A percentile compares a stretch with the other conserved stretches of the same genome.
Conservation (phyloP, 805 yeast species). For the Schwanniomyces vanrijiae region DNA sequence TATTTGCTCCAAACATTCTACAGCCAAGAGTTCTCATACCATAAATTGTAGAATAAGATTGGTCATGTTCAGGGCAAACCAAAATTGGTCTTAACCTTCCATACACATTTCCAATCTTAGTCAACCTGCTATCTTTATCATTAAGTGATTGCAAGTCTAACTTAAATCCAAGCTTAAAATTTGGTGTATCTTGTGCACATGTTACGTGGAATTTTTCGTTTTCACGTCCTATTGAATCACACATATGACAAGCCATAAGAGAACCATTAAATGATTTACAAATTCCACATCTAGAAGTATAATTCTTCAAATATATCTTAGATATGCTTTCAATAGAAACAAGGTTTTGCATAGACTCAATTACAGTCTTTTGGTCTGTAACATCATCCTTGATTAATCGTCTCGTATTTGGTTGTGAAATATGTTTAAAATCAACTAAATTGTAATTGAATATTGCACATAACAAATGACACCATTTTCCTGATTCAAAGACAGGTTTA, state of each 20-base stretch:
- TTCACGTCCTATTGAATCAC: constrained; percentile 21
- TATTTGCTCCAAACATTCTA: constrained; percentile 18
- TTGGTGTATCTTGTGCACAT: constrained; percentile 53
- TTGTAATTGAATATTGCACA: constrained; percentile 63
- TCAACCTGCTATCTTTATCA: constrained; percentile 18
- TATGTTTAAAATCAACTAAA: constrained; percentile 49
- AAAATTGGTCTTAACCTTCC: constrained; percentile 48
- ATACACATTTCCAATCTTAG: constrained; percentile 20
- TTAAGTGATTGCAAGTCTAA: constrained; percentile 24
- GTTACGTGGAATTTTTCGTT: constrained; percentile 45
- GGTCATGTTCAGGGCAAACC: constrained; percentile 42
- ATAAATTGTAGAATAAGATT: constrained; percentile 17
- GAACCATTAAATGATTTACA: constrained; percentile 53
- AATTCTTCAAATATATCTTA: constrained; percentile 24
- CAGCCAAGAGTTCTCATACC: constrained; percentile 30
- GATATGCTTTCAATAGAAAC: constrained; percentile 31
- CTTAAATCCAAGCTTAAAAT: constrained; percentile 56
- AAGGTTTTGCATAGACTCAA: constrained; percentile 14
- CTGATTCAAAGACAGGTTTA: constrained; percentile 59
- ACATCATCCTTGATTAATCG: constrained; percentile 24
- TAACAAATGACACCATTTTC: constrained; percentile 74
- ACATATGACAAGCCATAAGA: constrained; percentile 45
- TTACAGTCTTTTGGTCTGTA: constrained; percentile 13
- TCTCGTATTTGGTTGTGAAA: constrained; percentile 8
- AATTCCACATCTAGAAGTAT: constrained; percentile 39